phyloP scores from a whole-genome alignment of 2,329 filamentous ascomycete genomes.

The Fusarium sp. region DNA sequence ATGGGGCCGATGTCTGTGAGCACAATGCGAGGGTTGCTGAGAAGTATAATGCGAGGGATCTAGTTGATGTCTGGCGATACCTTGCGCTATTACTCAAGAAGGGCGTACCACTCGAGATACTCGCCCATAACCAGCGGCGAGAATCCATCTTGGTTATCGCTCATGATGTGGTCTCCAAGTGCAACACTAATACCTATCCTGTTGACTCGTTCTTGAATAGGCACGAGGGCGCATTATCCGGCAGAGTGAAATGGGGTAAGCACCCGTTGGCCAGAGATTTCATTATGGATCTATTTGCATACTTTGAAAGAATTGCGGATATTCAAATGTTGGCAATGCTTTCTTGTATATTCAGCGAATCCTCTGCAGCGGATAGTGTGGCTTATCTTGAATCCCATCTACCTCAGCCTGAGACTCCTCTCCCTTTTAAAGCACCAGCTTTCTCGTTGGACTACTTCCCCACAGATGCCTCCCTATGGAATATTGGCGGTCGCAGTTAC shows the following conservation, averaged over 20 bases:
- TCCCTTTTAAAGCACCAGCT: slow-evolving; percentile 74
- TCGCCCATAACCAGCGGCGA: slow-evolving; percentile 65
- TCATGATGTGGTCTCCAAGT: slow-evolving; percentile 66
- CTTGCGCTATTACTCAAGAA: slow-evolving; percentile 81
- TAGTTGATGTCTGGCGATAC: slow-evolving; percentile 87
- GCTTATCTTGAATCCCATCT: slow-evolving; percentile 70
- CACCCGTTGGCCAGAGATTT: slow-evolving; percentile 74
- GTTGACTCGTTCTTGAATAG: slow-evolving; percentile 25
- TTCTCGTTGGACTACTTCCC: slow-evolving; percentile 78
- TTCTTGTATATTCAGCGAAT: slow-evolving; percentile 76
- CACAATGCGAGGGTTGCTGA: slow-evolving; percentile 86
- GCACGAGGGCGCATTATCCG: slow-evolving; percentile 57
- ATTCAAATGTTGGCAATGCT: slow-evolving; percentile 80
- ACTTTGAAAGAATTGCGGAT: slow-evolving; percentile 73
- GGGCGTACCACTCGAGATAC: slow-evolving; percentile 77
- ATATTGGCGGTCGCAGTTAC: slow-evolving; percentile 64
- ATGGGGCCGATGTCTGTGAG: slow-evolving; percentile 82
- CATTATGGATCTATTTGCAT: slow-evolving; percentile 71
- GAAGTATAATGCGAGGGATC: slow-evolving; percentile 75
- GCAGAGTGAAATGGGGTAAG: slow-evolving; percentile 76
- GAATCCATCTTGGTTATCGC: slow-evolving; percentile 78
- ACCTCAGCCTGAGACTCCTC: slow-evolving; percentile 70
- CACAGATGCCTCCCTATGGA: slow-evolving; percentile 68
- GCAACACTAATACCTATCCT: slow-evolving; percentile 34
- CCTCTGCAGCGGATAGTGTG: slow-evolving; percentile 66